Conservation (phyloP, 164 flowering plant species). For the Sextonia rubra region DNA sequence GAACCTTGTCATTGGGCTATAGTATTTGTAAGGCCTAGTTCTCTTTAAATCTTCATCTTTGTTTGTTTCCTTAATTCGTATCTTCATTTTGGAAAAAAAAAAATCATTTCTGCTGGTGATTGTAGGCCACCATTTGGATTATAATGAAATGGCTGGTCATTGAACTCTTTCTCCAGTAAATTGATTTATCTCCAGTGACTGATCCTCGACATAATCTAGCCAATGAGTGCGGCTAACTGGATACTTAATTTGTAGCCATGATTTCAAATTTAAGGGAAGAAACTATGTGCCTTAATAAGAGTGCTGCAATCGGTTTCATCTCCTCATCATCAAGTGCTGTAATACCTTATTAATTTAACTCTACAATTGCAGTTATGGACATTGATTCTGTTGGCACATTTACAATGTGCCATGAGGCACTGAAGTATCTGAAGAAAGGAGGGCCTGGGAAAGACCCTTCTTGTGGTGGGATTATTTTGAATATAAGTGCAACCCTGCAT, state of each 20-base stretch:
- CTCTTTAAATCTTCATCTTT: too few species aligned
- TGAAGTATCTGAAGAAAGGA: conserved; percentile 79
- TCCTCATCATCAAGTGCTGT: background rate
- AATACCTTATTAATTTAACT: background rate
- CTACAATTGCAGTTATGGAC: conserved; percentile 64
- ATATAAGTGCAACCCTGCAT: conserved; percentile 91
- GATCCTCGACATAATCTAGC: background rate
- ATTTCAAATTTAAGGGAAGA: background rate
- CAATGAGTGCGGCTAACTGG: background rate
- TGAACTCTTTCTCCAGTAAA: too few species aligned
- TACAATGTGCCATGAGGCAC: conserved; percentile 91
- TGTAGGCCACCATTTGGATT: background rate
- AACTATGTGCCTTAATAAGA: background rate
- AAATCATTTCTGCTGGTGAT: background rate
- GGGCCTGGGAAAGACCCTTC: conserved; percentile 57
- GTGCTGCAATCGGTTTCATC: background rate
- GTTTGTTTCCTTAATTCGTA: too few species aligned
- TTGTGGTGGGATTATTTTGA: conserved; percentile 71
- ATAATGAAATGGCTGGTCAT: too few species aligned
- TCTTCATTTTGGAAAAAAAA: too few species aligned
- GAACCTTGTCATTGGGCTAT: too few species aligned
- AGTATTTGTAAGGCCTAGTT: too few species aligned
- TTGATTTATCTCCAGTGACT: background rate
- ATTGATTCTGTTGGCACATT: conserved; percentile 97
- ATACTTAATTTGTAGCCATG: background rate